These are phyloP conservation scores for Bretziella fagacearum DNA, from an alignment of 2,329 filamentous ascomycete species.

Conservation along the genomic window DNA sequence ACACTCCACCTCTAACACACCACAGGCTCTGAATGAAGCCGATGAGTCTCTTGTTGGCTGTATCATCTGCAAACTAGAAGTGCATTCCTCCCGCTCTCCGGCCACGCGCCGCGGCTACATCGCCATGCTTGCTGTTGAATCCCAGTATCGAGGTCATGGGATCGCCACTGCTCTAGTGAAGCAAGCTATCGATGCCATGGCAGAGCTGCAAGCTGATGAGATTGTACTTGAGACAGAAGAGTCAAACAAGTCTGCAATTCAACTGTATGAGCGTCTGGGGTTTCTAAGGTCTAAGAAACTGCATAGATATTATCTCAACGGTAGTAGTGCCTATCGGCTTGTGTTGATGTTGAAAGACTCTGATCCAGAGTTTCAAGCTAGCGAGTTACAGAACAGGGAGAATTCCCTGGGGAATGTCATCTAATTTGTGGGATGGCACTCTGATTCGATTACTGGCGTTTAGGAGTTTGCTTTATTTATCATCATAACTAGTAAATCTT, in stretches of 20 bases:
- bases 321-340: conserved; percentile 81
- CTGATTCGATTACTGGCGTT: neutral
- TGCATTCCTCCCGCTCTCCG: conserved; percentile 65
- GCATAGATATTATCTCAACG: conserved; percentile 91
- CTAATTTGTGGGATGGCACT: neutral
- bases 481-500: too few relatives aligned
- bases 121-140: conserved; percentile 88
- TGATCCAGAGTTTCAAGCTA: conserved; percentile 18
- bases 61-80: conserved; percentile 86
- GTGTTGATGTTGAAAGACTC: conserved; percentile 57
- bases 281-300: conserved; percentile 85
- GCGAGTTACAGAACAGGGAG: neutral
- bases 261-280: conserved; percentile 80
- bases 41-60: conserved; percentile 63
- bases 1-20: neutral
- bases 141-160: conserved; percentile 62
- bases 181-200: conserved; percentile 83
- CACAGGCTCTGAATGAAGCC: conserved; percentile 40
- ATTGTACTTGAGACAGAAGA: conserved; percentile 93
- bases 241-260: conserved; percentile 75
- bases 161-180: conserved; percentile 82
- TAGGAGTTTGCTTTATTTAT: too few relatives aligned
- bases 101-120: conserved; percentile 76
- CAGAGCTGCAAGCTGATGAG: conserved; percentile 68
- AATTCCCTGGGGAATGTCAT: neutral